phyloP scores from a whole-genome alignment of 805 yeast species.

The Pichia pseudocactophila region DNA sequence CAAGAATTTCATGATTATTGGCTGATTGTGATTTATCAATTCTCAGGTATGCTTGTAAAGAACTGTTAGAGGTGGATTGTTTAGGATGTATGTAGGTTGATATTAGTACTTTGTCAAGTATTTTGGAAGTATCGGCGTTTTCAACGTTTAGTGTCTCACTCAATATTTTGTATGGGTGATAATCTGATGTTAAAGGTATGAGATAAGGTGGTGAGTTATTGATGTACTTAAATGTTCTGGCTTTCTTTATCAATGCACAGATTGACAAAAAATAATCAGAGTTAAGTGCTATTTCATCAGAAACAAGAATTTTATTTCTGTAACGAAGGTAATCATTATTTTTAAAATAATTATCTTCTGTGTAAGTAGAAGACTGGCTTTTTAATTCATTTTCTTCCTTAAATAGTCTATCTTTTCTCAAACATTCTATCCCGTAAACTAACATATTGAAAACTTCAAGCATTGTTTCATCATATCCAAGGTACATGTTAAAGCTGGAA shows the following conservation, averaged over 20 bases:
- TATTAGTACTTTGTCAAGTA: conserved; percentile 2
- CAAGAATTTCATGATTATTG: not conserved
- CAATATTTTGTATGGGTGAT: conserved; percentile 26
- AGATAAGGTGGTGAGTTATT: conserved; percentile 25
- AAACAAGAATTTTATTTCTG: conserved; percentile 6
- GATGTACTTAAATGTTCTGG: conserved; percentile 22
- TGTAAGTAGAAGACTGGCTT: not conserved
- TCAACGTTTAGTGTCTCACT: conserved; percentile 15
- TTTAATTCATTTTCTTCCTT: not conserved
- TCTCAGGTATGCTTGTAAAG: not conserved
- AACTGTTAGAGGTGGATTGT: not conserved
- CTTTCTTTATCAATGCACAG: conserved; percentile 17
- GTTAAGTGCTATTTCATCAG: conserved; percentile 15
- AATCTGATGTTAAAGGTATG: conserved; percentile 20
- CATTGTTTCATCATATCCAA: conserved; percentile 29
- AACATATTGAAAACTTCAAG: conserved; percentile 27
- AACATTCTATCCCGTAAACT: conserved; percentile 23
- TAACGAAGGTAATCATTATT: not conserved
- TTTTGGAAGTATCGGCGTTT: not conserved
- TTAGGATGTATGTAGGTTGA: conserved; percentile 7
- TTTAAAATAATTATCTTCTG: not conserved
- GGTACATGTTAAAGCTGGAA: conserved; percentile 21
- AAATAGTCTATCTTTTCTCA: conserved; percentile 5
- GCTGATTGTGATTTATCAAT: not conserved
- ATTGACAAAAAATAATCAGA: conserved; percentile 10